These are phyloP conservation scores for Exophiala lecanii-corni DNA, from an alignment of 2,329 filamentous ascomycete species.

Conservation along the genomic window DNA sequence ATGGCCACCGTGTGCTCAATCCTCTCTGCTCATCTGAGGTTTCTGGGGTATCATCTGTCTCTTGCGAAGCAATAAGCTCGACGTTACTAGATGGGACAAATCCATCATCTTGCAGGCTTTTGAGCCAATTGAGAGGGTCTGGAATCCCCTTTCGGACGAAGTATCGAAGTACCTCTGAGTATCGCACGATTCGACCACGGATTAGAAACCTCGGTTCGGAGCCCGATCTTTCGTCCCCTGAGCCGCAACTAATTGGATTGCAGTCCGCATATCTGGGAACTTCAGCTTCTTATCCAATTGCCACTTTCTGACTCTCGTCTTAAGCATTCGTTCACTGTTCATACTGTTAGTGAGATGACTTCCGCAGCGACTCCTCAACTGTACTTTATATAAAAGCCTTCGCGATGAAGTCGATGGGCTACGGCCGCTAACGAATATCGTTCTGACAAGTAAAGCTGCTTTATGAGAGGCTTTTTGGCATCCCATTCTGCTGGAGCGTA, in stretches of 20 bases:
- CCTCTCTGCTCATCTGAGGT: not conserved
- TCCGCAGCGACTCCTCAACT: no score
- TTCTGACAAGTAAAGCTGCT: no score
- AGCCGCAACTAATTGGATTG: constrained; percentile 8
- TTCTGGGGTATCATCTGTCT: not conserved
- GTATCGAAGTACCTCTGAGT: constrained; percentile 12
- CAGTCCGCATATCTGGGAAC: constrained; percentile 9
- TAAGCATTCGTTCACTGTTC: constrained; percentile 17
- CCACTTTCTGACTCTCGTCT: constrained; percentile 11
- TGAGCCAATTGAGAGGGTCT: constrained; percentile 10
- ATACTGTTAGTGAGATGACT: no score
- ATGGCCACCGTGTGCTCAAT: not conserved
- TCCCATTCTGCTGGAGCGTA: no score
- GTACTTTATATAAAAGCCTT: no score
- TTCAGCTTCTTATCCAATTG: constrained; percentile 12
- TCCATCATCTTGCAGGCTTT: not conserved
- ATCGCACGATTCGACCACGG: constrained; percentile 7
- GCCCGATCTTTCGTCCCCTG: not conserved
- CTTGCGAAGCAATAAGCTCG: not conserved
- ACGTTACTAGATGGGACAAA: constrained; percentile 6
- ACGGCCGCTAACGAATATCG: no score
- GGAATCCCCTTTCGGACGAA: constrained; percentile 12
- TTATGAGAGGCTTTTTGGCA: no score
- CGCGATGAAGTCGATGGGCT: no score
- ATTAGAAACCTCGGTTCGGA: constrained; percentile 6